These are phyloP conservation scores for Ophiostoma tasmaniense DNA, from an alignment of 2,329 filamentous ascomycete genomes.

Conservation along the genomic window DNA sequence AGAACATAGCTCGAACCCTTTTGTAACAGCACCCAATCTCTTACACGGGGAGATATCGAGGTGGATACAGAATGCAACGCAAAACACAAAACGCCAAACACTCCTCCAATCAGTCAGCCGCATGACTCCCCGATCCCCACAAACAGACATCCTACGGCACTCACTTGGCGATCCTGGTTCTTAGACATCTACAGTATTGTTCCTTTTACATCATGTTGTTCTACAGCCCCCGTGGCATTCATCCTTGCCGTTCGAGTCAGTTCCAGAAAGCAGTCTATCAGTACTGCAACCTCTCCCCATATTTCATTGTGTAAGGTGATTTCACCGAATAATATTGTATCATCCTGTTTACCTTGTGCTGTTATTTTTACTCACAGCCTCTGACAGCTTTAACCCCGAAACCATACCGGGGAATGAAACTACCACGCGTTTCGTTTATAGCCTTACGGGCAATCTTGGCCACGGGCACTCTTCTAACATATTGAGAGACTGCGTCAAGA, in stretches of 20 bases:
- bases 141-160: neutral
- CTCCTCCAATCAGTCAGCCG: neutral
- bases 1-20: neutral
- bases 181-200: neutral
- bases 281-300: neutral
- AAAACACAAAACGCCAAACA: neutral
- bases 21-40: constrained; percentile 1
- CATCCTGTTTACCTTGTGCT: neutral
- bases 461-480: neutral
- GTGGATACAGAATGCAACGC: neutral
- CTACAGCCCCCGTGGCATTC: neutral
- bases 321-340: neutral
- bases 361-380: neutral
- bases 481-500: neutral
- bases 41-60: neutral
- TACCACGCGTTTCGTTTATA: constrained; percentile 1
- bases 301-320: neutral
- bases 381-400: neutral
- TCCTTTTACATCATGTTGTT: neutral
- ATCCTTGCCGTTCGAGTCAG: neutral
- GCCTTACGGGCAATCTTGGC: neutral
- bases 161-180: neutral
- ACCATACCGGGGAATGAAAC: constrained; percentile 1
- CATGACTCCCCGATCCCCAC: neutral
- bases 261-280: neutral